Evolutionary conservation across 2,329 filamentous ascomycete genomes (phyloP), one percentile per base, ranked within the genome.

Genomic region (Rutstroemia sydowiana): DNA sequence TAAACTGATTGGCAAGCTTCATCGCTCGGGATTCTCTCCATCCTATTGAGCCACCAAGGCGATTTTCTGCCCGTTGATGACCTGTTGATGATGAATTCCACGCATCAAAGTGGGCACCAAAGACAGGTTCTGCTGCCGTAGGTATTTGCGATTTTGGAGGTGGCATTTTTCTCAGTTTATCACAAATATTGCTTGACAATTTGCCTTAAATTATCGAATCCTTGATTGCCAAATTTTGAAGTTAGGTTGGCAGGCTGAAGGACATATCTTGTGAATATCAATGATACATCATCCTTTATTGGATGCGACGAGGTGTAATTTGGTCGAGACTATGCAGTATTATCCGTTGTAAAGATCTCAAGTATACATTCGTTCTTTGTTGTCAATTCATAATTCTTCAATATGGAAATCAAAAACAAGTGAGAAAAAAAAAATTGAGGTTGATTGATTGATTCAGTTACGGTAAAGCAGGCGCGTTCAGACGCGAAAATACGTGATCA

Each of bases 71-170:
- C 37, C 82, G 77, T 69, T 95, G 90, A 66, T 95, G 88, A 42
- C 88, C 88, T 1, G 85, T 84, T 5, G 84, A 82, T 11, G 82
- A 80, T 13, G 82, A 84, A 69, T 89, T 89, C 82, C 82, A 87
- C 5, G 81, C 75, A 66, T 87, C 84, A 61, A 85, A 86, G 54
- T 65, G 63, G 32, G 69, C 68, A 23, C 69, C 67, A 62, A 70
- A 66, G 32, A 63, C 66, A 20, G 76, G 74, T 42, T 63, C 51
- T 6, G 63, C 62, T 28, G 61, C 58, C 9, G 51, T n/a, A n/a
- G 57, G 55, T 13, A 61, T 43, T 31, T 49, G 40, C 3, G 55
- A 39, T 50, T 65, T 62, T 42, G 57, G 54, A 14, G 57, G 53
- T 26, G 56, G 47, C 61, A 65, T 65, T 14, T 21, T 48, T 18